Base-by-base conservation (phyloP, 2,329 filamentous ascomycete genomes). In the Fusarium sp. region DNA sequence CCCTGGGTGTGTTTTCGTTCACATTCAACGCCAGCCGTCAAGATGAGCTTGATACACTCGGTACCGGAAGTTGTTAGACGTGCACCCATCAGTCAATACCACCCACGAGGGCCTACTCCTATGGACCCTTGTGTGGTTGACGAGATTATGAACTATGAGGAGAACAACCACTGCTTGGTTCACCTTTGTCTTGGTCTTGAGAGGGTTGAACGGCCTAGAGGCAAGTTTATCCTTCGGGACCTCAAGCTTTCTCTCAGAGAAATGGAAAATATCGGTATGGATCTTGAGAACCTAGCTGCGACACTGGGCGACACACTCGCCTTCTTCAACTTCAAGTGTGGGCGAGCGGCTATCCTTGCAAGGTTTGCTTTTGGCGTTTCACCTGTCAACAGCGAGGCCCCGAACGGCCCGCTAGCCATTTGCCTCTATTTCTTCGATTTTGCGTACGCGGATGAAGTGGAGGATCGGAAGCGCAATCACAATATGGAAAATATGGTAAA, bases 401-500 rank as follows among this genome's bases (percentile, higher is more conserved):
- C 28, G 10, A 31, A 31, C 28, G 13, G 11, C 24, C 5, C 11
- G 5, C 14, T 33, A 6, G 36, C 17, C 3, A 22, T 45, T 10
- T 10, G 34, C 3, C 51, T 54, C 5, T 28, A 54, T 11, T 40
- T 54, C 20, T 15, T 22, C 14, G 11, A 22, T 17, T 54, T 44
- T 43, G 17, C 14, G 11, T 8, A 39, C 17, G 3, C 17, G 8
- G 17, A 7, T 7, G 9, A n/a, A 39, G 8, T 39, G 18, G 50
- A 7, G 17, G 9, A 3, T 44, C 18, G 9, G 20, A 6, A 10
- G 15, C 3, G 8, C 10, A 7, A 10, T 10, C 10, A 9, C 7
- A 5, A 7, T 31, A 11, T 31, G 2, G 3, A 5, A 3, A 3
- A 9, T 1, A 20, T 20, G 15, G 10, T 5, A 11, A 7, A 2